Evolutionary conservation across 2,329 filamentous ascomycete species (phyloP).

Genomic region (Pyrenophora tritici-repentis): DNA sequence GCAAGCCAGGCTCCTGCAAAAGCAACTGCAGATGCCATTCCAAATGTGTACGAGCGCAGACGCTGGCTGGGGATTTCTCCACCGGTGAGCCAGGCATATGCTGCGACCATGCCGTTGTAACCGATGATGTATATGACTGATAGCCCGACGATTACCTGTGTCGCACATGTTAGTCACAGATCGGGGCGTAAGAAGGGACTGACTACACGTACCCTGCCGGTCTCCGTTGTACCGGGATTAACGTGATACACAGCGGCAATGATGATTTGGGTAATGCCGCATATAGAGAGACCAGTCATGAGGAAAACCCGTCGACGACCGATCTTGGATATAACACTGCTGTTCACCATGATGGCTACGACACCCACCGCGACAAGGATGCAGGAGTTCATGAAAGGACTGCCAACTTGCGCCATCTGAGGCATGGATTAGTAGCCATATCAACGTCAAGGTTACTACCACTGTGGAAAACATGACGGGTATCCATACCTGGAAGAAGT

Average conservation of each 20-base stretch:
- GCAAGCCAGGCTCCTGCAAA: conserved; percentile 63
- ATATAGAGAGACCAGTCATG: conserved; percentile 57
- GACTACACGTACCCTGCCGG: conserved; percentile 46
- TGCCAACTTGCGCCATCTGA: conserved; percentile 39
- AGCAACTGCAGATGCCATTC: conserved; percentile 57
- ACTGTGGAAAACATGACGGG: no score
- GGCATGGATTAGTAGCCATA: no score
- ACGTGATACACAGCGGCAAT: conserved; percentile 60
- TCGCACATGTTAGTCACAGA: not conserved
- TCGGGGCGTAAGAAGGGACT: not conserved
- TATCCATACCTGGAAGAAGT: conserved; percentile 33
- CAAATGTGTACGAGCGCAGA: conserved; percentile 63
- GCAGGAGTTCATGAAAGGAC: conserved; percentile 61
- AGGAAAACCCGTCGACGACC: conserved; percentile 61
- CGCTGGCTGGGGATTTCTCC: conserved; percentile 64
- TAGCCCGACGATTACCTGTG: conserved; percentile 56
- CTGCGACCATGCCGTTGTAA: conserved; percentile 61
- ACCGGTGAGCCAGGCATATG: conserved; percentile 63
- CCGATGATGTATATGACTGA: conserved; percentile 60
- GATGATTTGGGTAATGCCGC: conserved; percentile 60
- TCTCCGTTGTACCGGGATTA: conserved; percentile 44
- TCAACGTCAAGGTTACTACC: no score
- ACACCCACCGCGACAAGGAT: conserved; percentile 62
- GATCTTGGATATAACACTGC: conserved; percentile 57
- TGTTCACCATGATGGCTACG: conserved; percentile 59